Conservation (phyloP, 257 asterid genomes). For the Penstemon davidsonii region DNA sequence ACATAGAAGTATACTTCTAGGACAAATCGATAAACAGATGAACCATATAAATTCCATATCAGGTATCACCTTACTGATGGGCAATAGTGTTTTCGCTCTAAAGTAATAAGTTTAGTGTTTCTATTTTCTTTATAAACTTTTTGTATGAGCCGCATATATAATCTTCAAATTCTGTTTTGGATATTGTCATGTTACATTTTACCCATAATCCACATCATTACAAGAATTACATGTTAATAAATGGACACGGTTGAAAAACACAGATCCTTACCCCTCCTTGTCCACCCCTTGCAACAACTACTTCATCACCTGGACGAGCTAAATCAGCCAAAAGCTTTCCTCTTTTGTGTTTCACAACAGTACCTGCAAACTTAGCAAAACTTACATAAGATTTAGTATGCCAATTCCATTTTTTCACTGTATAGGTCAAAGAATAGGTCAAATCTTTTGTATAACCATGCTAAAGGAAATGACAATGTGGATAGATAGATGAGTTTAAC, state of each 20-base stretch:
- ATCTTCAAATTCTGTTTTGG: slow-evolving; percentile 1
- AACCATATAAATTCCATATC: background rate
- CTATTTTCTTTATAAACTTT: background rate
- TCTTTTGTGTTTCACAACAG: slow-evolving; percentile 84
- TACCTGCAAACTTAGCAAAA: slow-evolving; percentile 49
- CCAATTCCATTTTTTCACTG: background rate
- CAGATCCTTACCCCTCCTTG: slow-evolving; percentile 89
- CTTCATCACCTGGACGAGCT: slow-evolving; percentile 82
- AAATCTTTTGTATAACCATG: background rate
- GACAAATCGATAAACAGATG: slow-evolving; percentile 3
- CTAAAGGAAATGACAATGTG: background rate
- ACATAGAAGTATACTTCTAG: slow-evolving; percentile 6
- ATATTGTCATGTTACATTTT: slow-evolving; percentile 6
- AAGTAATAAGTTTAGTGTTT: background rate
- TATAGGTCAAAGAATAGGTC: slow-evolving; percentile 16
- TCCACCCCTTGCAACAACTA: slow-evolving; percentile 94
- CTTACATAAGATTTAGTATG: slow-evolving; percentile 5
- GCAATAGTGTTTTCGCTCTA: background rate
- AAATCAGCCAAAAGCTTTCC: slow-evolving; percentile 93
- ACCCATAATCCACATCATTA: background rate
- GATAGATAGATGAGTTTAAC: slow-evolving; percentile 10
- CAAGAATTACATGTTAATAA: slow-evolving; percentile 3
- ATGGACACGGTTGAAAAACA: slow-evolving; percentile 23
- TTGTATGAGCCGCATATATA: background rate
- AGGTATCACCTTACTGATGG: background rate